Evolutionary conservation across 1,284 basidiomycete species (phyloP), one percentile per base, ranked within the genome.

Genomic region (Ceratobasidium sp.): DNA sequence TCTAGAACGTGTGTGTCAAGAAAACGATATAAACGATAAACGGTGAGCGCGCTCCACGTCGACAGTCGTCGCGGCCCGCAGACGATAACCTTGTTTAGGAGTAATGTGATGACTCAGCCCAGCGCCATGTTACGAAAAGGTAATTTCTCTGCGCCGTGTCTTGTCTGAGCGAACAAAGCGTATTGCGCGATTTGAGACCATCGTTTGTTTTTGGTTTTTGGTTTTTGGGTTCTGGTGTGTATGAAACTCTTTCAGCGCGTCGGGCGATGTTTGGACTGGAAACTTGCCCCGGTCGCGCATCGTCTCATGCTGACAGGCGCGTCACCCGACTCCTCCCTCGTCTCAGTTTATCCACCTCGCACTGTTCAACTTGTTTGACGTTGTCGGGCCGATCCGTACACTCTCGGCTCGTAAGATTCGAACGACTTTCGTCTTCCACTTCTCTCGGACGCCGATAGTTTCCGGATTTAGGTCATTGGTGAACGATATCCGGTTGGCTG

Each of bases 21-120:
- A 27, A 36, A 41, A 36, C 2, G 51, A 27, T 47, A 65, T 51
- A 22, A 17, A 41, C 6, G 19, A 60, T 33, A 24, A 45, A 51
- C n/a, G 24, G 17, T 22, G 54, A 33, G 27, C 63, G 31, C 45
- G 31, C 24, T 36, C 56, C 56, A 57, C 56, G 56, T 57, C 51
- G 51, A 31, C 50, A 47, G 63, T 65, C 63, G 63, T 65, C 63
- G 63, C 63, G 29, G 22, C 51, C 47, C 47, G 51, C 63, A 14
- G 14, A 45, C 33, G 47, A 31, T 47, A 47, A 33, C 19, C 15
- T 33, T 29, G 6, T 27, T 19, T 50, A 31, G 24, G 56, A 22
- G 41, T 22, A 8, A 27, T 29, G 11, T n/a, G 63, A 11, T 65
- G 41, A 65, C 29, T 65, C 63, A 65, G 63, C 63, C 31, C 31